phyloP scores from a whole-genome alignment of 495 filamentous ascomycete genomes.

The Astrocystis sublimbata region DNA sequence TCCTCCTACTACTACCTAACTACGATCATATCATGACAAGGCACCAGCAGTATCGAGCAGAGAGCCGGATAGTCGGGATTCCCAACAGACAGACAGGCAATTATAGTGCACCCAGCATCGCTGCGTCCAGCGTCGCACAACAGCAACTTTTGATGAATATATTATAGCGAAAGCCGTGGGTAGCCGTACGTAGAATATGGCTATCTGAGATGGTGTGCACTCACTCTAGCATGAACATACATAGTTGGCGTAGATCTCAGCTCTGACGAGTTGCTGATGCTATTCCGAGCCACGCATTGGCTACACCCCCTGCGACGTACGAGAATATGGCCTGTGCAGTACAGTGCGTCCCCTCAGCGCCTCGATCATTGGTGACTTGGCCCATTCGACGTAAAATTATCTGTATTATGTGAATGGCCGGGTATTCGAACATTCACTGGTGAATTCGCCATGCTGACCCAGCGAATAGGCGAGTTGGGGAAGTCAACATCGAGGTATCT shows the following conservation, averaged over 20 bases:
- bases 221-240: not conserved
- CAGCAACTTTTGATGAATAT: not conserved
- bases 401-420: not conserved
- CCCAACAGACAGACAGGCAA: not conserved
- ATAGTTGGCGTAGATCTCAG: not conserved
- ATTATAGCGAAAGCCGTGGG: not conserved
- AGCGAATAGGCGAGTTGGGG: not conserved
- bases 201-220: not conserved
- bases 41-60: not conserved
- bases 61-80: slow-evolving; percentile 6
- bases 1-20: too few species aligned
- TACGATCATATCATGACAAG: not conserved
- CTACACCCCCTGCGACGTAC: not conserved
- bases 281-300: not conserved
- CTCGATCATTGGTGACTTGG: not conserved
- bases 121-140: not conserved
- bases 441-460: not conserved
- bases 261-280: not conserved
- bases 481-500: not conserved
- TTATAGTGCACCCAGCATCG: too few species aligned
- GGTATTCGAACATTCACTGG: not conserved
- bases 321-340: not conserved
- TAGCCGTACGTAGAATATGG: not conserved
- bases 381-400: too few species aligned
- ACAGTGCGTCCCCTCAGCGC: not conserved